Base-by-base conservation (phyloP, 257 asterid species). In the Solanum microdontum region DNA sequence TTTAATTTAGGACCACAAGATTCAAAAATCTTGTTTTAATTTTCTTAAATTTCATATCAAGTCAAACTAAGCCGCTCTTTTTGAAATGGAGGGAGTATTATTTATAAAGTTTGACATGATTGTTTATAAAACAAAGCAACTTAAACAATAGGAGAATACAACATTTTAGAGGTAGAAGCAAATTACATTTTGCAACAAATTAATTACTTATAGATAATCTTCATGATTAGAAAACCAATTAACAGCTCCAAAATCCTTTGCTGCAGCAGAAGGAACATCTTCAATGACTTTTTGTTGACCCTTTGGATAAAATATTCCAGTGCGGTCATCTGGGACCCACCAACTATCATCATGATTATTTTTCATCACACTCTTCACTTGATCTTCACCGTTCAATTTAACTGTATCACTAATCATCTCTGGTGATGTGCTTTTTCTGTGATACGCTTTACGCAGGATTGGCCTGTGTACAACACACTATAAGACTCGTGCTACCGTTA, bases 231-330 rank as follows among this genome's bases (percentile, higher is more conserved):
- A 70, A 79, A 94, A 90, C 93, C 93, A 94, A 90, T 94, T 88
- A 14, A 94, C 60, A 1, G 86, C 83, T 36, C 84, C 92, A 37
- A 48, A 79, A 62, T 89, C 87, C 51, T 87, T 92, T 37, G 89
- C 91, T 14, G 94, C 95, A 39, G 86, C 84, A 5, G 66, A 76
- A 45, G 96, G 96, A 76, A 95, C 91, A 83, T 91, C 90, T 86
- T 92, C 89, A n/a, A 95, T 93, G 8, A 95, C 90, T 82, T 95
- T 93, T 69, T 94, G 92, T n/a, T 94, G 98, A 1, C 98, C 98
- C 28, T 92, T 94, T 0, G 98, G 97, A 83, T 94, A 94, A 88
- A 87, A 95, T 3, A 93, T 91, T 36, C 97, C 95, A 36, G 97
- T 94, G 1, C 95, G 92, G 11, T 90, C 92, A 43, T 95, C 94